Evolutionary conservation across 202 grass and related monocot species (phyloP).

Genomic region (Carex sylvatica): DNA sequence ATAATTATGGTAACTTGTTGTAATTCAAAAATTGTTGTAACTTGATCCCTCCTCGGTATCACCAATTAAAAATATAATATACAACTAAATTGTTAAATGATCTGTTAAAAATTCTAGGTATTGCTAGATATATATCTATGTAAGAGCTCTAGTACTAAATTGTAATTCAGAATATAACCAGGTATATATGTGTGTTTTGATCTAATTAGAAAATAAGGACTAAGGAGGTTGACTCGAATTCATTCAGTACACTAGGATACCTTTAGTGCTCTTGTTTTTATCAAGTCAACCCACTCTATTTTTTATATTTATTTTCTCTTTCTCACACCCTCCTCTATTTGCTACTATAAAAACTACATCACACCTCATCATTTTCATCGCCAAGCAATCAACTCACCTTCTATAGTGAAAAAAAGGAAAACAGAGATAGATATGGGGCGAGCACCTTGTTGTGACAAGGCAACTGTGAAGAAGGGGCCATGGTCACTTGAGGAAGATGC

Average conservation of each 20-base stretch:
- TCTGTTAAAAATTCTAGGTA: neutral
- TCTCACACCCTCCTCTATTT: constrained; percentile 16
- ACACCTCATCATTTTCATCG: neutral
- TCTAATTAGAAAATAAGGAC: neutral
- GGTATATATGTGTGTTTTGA: neutral
- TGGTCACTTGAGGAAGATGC: constrained; percentile 88
- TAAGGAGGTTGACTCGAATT: constrained; percentile 6
- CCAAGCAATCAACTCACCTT: neutral
- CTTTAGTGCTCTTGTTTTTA: constrained; percentile 25
- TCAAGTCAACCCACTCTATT: constrained; percentile 54
- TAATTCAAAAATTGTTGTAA: too few species aligned
- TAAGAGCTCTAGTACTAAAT: neutral
- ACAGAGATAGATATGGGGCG: constrained; percentile 47
- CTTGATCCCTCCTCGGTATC: too few species aligned
- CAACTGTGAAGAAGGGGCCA: constrained; percentile 80
- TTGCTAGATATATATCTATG: too few species aligned
- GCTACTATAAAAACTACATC: constrained; percentile 28
- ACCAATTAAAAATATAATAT: neutral
- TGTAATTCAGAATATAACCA: constrained; percentile 11
- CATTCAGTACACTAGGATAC: neutral
- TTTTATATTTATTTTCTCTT: neutral
- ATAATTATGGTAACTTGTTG: too few species aligned
- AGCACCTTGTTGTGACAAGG: constrained; percentile 89
- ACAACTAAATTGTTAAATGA: neutral
- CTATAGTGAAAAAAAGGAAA: neutral